Conservation (phyloP, 305 asterid species). For the Fraxinus ornus region DNA sequence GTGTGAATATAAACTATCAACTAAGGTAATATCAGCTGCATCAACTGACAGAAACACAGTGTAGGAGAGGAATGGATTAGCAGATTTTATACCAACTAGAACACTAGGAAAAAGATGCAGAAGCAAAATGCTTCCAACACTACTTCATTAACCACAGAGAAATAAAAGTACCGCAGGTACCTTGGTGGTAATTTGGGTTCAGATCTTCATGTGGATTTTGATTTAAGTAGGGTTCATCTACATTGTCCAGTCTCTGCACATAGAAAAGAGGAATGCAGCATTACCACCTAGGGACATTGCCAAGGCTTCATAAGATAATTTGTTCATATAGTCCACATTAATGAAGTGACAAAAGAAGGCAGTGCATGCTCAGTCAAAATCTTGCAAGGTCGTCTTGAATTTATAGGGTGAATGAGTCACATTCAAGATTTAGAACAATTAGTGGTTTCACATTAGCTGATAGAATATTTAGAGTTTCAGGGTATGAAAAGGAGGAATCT, state of each 20-base stretch:
- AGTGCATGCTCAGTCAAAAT: neutral
- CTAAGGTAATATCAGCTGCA: constrained; percentile 68
- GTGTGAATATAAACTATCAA: constrained; percentile 46
- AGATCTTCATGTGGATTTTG: constrained; percentile 39
- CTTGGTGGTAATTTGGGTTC: constrained; percentile 69
- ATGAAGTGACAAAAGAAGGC: constrained; percentile 16
- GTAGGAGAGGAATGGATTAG: constrained; percentile 19
- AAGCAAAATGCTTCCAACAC: constrained; percentile 5
- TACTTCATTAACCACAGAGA: neutral
- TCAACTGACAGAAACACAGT: constrained; percentile 54
- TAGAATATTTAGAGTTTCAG: constrained; percentile 7
- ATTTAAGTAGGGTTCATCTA: constrained; percentile 52
- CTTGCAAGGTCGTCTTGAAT: constrained; percentile 7
- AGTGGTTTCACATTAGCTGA: constrained; percentile 16
- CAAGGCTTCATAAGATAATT: constrained; percentile 1
- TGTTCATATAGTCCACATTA: constrained; percentile 4
- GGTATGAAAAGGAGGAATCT: neutral
- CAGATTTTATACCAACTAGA: constrained; percentile 1
- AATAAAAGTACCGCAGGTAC: constrained; percentile 35
- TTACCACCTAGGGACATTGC: constrained; percentile 18
- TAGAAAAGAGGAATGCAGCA: constrained; percentile 6
- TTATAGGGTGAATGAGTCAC: constrained; percentile 9
- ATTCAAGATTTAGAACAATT: neutral
- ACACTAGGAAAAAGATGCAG: constrained; percentile 17
- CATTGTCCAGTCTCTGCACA: constrained; percentile 67